Base-by-base conservation (phyloP, 495 filamentous ascomycete species). In the Delitschia confertaspora region DNA sequence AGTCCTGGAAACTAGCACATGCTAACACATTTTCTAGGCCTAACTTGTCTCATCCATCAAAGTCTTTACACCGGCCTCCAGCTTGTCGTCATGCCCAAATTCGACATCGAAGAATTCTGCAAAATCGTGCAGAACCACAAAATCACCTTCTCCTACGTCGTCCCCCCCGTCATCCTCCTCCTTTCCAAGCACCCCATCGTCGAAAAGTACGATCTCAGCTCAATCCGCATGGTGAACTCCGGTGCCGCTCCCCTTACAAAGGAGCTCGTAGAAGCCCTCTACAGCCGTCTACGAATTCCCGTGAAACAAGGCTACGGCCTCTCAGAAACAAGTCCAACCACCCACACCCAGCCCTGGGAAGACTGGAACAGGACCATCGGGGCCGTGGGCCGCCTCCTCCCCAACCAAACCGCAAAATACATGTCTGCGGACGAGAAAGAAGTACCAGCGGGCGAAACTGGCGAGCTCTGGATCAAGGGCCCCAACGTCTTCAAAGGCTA, bases 231-330 rank as follows among this genome's bases (percentile, higher is more conserved):
- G 78, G 66, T 95, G 67, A 93, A 85, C 64, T 88, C 78, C 1
- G 91, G 87, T 6, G 91, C 89, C 1, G 91, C 91, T 3, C 91
- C 91, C 0, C 66, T 96, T 27, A 93, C 85, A 0, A 67, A 72
- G 16, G 88, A 95, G 37, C 69, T 98, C 2, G 83, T 88, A 5
- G 76, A 88, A 42, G 72, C 78, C 11, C 78, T 93, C 6, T 87
- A 86, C 66, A 56, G 73, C 3, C 74, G 88, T 9, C 71, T 91
- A 37, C 76, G 77, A 33, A 67, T 93, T 29, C 80, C 80, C 5
- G 52, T 69, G 6, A 69, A 69, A 44, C 66, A 69, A 38, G 66
- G 58, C 14, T 69, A 69, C 40, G 66, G 66, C 3, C 59, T 69
- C 7, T 59, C 30, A 71, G 79, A 83, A 60, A 82, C 79, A 11